phyloP scores from a whole-genome alignment of 495 filamentous ascomycete genomes.

The Penicillium roqueforti region DNA sequence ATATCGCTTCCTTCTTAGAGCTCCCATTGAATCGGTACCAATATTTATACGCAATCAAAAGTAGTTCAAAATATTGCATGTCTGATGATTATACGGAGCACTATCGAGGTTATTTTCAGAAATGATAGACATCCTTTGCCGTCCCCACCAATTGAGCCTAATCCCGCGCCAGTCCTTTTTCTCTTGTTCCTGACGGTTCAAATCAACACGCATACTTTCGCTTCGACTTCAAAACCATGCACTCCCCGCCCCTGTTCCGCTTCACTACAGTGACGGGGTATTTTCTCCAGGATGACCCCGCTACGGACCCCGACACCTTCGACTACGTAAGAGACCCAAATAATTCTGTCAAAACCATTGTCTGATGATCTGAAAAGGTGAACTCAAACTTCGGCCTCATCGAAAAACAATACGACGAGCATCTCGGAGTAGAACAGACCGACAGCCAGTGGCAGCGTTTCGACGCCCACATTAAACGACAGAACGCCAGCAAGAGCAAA shows the following conservation, averaged over 20 bases:
- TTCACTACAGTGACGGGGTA: conserved; percentile 57
- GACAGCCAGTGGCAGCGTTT: conserved; percentile 66
- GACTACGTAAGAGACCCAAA: conserved; percentile 55
- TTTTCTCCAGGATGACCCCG: conserved; percentile 67
- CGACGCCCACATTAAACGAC: conserved; percentile 43
- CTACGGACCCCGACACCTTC: conserved; percentile 60
- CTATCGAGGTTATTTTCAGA: neutral
- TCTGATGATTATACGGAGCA: neutral
- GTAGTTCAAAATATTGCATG: neutral
- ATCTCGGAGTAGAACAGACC: conserved; percentile 23
- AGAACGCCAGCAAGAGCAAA: conserved; percentile 48
- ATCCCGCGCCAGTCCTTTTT: neutral
- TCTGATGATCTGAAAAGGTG: conserved; percentile 20
- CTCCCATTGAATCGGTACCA: no score
- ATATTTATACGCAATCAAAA: neutral
- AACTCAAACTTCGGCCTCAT: conserved; percentile 65
- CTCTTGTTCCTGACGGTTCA: neutral
- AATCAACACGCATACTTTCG: neutral
- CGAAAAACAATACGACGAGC: conserved; percentile 46
- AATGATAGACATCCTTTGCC: no score
- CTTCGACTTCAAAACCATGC: neutral
- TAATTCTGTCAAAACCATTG: neutral
- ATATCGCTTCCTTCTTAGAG: no score
- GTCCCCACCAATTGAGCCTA: neutral
- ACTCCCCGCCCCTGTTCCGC: conserved; percentile 13